Conservation (phyloP, 192 early-diverging fungal genomes). For the Backusella mclennaniae region DNA sequence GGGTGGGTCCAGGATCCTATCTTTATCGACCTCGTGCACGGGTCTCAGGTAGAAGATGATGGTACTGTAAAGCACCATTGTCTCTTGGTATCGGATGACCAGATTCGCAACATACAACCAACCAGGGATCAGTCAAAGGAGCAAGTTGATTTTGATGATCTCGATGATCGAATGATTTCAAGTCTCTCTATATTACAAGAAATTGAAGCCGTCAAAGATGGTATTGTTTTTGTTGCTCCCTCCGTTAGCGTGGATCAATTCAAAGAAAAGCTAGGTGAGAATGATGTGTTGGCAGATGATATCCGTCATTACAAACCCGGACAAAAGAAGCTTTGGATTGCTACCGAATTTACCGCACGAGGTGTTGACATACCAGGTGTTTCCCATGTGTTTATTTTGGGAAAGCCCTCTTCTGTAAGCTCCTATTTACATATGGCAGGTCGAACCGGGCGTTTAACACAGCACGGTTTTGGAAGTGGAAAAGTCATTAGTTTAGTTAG, state of each 20-base stretch:
- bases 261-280: slow-evolving; percentile 30
- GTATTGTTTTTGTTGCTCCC: slow-evolving; percentile 47
- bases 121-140: not conserved
- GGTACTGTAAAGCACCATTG: slow-evolving; percentile 52
- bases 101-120: slow-evolving; percentile 43
- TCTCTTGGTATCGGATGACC: slow-evolving; percentile 41
- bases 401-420: slow-evolving; percentile 61
- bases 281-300: slow-evolving; percentile 34
- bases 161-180: slow-evolving; percentile 52
- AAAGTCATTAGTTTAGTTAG: slow-evolving; percentile 51
- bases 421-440: slow-evolving; percentile 91
- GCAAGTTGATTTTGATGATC: slow-evolving; percentile 23
- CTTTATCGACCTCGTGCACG: slow-evolving; percentile 57
- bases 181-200: slow-evolving; percentile 42
- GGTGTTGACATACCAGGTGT: slow-evolving; percentile 83
- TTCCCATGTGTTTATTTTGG: slow-evolving; percentile 82
- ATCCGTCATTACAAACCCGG: slow-evolving; percentile 30
- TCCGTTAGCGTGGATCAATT: slow-evolving; percentile 34
- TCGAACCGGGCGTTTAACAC: slow-evolving; percentile 76
- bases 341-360: slow-evolving; percentile 73
- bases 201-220: slow-evolving; percentile 42
- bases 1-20: slow-evolving; percentile 54
- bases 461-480: slow-evolving; percentile 32
- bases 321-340: slow-evolving; percentile 35
- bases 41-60: slow-evolving; percentile 5